These are phyloP conservation scores for Hypoxylon sp. DNA, from an alignment of 2,329 filamentous ascomycete species.

Conservation along the genomic window DNA sequence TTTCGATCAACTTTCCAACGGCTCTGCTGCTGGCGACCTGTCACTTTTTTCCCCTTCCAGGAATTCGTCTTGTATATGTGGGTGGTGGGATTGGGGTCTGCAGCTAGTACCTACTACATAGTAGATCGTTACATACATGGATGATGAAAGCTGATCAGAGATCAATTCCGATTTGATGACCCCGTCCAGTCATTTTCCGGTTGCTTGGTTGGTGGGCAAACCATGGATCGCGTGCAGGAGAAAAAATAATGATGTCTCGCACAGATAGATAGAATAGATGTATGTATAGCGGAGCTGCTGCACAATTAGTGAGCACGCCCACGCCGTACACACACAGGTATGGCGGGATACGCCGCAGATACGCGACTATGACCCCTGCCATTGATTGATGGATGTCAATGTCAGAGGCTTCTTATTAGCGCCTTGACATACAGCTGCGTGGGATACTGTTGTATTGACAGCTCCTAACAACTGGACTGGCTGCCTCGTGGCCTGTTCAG, in stretches of 20 bases:
- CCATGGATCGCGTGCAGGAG: constrained; percentile 30
- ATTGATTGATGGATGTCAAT: no score
- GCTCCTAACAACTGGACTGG: no score
- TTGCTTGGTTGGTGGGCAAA: constrained; percentile 25
- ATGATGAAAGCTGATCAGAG: constrained; percentile 17
- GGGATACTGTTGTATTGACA: constrained; percentile 9
- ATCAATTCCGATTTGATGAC: constrained; percentile 37
- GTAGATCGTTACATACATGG: constrained; percentile 23
- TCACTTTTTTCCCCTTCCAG: constrained; percentile 29
- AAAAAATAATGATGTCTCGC: constrained; percentile 38
- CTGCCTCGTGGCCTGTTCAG: no score
- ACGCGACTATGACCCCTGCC: constrained; percentile 28
- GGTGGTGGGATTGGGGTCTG: no score
- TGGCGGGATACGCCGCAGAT: constrained; percentile 34
- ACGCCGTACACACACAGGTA: constrained; percentile 15
- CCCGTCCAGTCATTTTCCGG: constrained; percentile 13
- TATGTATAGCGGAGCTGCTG: constrained; percentile 12
- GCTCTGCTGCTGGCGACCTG: constrained; percentile 32
- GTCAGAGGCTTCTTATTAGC: constrained; percentile 10
- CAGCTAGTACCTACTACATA: no score
- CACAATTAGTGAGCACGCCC: constrained; percentile 16
- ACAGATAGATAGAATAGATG: constrained; percentile 27
- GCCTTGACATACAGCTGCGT: constrained; percentile 4
- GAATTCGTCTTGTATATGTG: no score
- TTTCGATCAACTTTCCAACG: constrained; percentile 33